Evolutionary conservation across 2,329 filamentous ascomycete genomes (phyloP), one percentile per base, ranked within the genome.

Genomic region (Lasiodiplodia theobromae): DNA sequence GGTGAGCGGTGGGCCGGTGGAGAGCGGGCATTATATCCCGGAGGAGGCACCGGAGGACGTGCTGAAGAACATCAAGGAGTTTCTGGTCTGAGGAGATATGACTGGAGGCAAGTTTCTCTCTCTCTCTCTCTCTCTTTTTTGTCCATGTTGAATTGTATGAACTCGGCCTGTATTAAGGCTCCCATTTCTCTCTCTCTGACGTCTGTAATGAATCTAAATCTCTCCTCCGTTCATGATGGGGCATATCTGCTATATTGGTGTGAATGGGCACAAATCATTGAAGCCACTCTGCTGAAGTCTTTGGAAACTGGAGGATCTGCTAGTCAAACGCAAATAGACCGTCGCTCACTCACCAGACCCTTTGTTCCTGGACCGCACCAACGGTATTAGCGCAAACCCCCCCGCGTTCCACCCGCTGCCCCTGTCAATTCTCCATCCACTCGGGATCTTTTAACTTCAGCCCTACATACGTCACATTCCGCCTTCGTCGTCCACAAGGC

Each of bases 21-120:
- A 84, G 21, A 81, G 83, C 18, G 82, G 85, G 0, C 83, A 86
- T 72, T 86, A 84, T 70, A 80, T 85, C 28, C 80, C 85, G 0
- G 87, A 89, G 71, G 82, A 88, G 69, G 77, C 77, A 31, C 85
- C 86, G 0, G 80, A 82, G 12, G 81, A 82, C 2, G 77, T 86
- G 28, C 76, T 77, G 68, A 70, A 70, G 51, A 65, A 65, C 4
- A 38, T 75, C 18, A 65, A 64, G 67, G 63, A 54, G 51, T 69
- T 67, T 49, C 64, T 58, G 21, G 66, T 68, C 4, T 68, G 34
- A 44, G n/a, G 4, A 5, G 65, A 25, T 37, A 2, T n/a, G 18
- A n/a, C 11, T 28, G 52, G 52, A 8, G 28, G 23, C 31, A 34
- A 10, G 8, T 34, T 31, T 31, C 31, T 31, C 5, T 14, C 7